Percentiles rank a stretch among this genome's conserved stretches.
These are phyloP conservation scores for Corchorus olitorius DNA, from an alignment of 345 rosid genomes.

Conservation along the genomic window DNA sequence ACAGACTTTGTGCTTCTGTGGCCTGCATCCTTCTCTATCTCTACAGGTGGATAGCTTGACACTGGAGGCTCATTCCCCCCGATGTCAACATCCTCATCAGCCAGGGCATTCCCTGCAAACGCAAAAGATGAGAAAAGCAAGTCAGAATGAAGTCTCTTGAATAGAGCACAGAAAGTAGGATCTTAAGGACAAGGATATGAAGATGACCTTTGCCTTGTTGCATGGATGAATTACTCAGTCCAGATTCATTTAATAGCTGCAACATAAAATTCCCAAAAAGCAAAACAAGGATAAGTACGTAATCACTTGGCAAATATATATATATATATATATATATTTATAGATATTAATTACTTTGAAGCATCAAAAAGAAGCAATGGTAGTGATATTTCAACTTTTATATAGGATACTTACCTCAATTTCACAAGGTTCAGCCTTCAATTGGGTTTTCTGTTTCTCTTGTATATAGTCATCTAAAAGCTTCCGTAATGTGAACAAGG, in stretches of 20 bases:
- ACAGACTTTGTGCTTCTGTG: conserved; percentile 30
- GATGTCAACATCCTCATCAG: conserved; percentile 80
- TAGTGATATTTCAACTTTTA: conserved; percentile 25
- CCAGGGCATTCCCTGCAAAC: conserved; percentile 58
- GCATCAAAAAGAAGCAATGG: not conserved
- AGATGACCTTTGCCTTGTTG: conserved; percentile 69
- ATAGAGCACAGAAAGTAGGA: not conserved
- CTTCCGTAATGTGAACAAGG: conserved; percentile 62
- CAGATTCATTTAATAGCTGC: conserved; percentile 72
- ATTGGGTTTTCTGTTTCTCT: conserved; percentile 59
- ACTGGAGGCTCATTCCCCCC: conserved; percentile 86
- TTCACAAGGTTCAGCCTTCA: conserved; percentile 73
- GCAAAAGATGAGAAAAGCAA: conserved; percentile 21
- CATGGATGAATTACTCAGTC: conserved; percentile 75
- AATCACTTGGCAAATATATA: conserved; percentile 8
- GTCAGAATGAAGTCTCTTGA: not conserved
- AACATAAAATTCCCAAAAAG: conserved; percentile 11
- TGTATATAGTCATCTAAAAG: conserved; percentile 69
- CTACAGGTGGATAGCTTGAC: conserved; percentile 49
- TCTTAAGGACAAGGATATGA: conserved; percentile 7
- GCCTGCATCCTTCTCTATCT: conserved; percentile 47
- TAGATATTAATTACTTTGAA: not conserved
- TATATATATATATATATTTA: no score
- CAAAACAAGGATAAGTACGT: not conserved
- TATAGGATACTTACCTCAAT: conserved; percentile 64